Evolutionary conservation across 257 asterid genomes (phyloP), one percentile per base, ranked within the genome.

Genomic region (Jacaranda copaia): DNA sequence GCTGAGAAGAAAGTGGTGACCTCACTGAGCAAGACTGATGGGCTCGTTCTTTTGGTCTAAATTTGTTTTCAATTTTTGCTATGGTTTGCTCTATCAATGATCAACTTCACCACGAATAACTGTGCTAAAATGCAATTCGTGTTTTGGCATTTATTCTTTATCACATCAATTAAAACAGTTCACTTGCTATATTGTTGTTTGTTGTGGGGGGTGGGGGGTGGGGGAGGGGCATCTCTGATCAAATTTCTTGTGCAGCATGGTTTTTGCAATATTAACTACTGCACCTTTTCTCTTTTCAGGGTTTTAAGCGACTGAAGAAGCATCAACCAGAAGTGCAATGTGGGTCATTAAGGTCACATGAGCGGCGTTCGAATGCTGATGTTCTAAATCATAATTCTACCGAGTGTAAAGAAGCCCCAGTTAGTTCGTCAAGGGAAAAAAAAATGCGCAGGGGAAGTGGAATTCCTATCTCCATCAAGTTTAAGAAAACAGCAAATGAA

Each of bases 231-330:
- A 79, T 64, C 46, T 68, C 68, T 10, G 36, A n/a, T 32, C 12
- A 6, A 16, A 60, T 68, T 72, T 52, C 48, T 46, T 40, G 58
- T 36, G 43, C 13, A 4, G 36, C 63, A 32, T 67, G 36, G 51
- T 67, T 45, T 58, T 12, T 55, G 65, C 68, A 6, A 19, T 68
- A 8, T 38, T 69, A 16, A 77, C 42, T 12, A 3, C 0, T 59
- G 49, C 63, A 10, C 46, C 52, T 66, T 76, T 64, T 51, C 3
- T 35, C 69, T 58, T 56, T 68, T 46, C 84, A 91, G 97, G 90
- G 89, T 40, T 86, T 86, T 25, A 91, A 88, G 85, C 85, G 97
- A 81, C 80, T 88, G 43, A 93, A 90, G 91, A 94, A 88, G 79
- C 81, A 75, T 79, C 89, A 80, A 77, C 79, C 89, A 11, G 93